A percentile compares a stretch with the other conserved stretches of the same genome.
These are phyloP conservation scores for Coelastrella sp. DNA, from an alignment of 139 green algal genomes.

Conservation along the genomic window DNA sequence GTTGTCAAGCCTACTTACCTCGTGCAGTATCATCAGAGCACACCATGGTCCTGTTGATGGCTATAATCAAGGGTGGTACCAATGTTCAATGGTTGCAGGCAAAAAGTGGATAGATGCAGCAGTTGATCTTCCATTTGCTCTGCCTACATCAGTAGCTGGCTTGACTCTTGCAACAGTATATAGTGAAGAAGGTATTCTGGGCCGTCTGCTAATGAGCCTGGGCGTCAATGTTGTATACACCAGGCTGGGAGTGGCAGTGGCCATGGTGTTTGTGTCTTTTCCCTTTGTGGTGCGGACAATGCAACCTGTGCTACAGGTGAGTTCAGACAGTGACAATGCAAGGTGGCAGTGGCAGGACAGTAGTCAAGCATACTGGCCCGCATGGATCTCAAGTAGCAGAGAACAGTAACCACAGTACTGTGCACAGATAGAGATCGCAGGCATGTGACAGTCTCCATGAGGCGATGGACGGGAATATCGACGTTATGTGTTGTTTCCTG, in stretches of 20 bases:
- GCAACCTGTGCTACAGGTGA: conserved; percentile 76
- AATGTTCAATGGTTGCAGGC: too few species aligned
- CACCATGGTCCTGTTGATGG: too few species aligned
- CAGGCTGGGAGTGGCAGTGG: conserved; percentile 67
- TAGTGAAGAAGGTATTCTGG: conserved; percentile 67
- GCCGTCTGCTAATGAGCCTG: conserved; percentile 49
- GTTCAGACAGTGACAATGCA: not conserved
- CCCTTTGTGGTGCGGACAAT: conserved; percentile 82
- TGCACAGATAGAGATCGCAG: too few species aligned
- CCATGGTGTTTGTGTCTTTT: conserved; percentile 86
- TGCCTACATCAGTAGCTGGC: conserved; percentile 78
- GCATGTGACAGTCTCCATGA: not conserved
- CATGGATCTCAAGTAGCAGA: too few species aligned
- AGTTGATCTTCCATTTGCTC: conserved; percentile 81
- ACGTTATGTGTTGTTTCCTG: too few species aligned
- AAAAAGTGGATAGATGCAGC: conserved; percentile 75
- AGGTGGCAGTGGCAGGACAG: not conserved
- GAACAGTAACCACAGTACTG: too few species aligned
- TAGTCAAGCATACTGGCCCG: too few species aligned
- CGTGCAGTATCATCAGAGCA: too few species aligned
- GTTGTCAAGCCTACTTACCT: too few species aligned
- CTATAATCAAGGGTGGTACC: too few species aligned
- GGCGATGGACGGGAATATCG: too few species aligned
- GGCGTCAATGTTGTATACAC: conserved; percentile 76
- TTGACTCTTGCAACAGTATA: conserved; percentile 81